Percentiles rank a stretch among this genome's conserved stretches.
These are phyloP conservation scores for Fusarium protoensiforme DNA, from an alignment of 2,329 filamentous ascomycete genomes.

Conservation along the genomic window DNA sequence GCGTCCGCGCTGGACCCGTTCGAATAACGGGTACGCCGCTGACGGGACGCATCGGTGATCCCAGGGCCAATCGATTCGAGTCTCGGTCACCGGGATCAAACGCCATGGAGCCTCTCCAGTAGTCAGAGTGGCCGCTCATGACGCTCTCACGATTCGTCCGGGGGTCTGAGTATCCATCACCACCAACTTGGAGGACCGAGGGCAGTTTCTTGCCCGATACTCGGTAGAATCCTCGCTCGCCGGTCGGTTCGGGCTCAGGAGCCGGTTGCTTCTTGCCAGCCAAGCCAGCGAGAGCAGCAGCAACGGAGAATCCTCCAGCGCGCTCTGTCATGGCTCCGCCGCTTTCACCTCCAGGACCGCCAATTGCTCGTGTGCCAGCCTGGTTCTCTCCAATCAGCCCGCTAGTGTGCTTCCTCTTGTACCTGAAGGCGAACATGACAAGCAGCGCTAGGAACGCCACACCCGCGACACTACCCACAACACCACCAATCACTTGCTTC, in stretches of 20 bases:
- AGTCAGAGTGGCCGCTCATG: conserved; percentile 63
- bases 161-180: conserved; percentile 70
- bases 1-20: conserved; percentile 73
- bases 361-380: conserved; percentile 40
- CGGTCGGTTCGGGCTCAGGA: conserved; percentile 48
- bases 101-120: conserved; percentile 64
- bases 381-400: conserved; percentile 57
- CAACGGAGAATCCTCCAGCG: conserved; percentile 54
- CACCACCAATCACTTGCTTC: conserved; percentile 63
- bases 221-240: conserved; percentile 71
- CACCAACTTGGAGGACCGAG: conserved; percentile 70
- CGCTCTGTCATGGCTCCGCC: conserved; percentile 58
- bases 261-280: conserved; percentile 52
- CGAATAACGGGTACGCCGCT: conserved; percentile 71
- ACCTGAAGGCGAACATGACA: conserved; percentile 63
- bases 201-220: conserved; percentile 74
- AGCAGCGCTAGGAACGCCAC: conserved; percentile 66
- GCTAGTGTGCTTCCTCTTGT: conserved; percentile 63
- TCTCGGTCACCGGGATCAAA: conserved; percentile 51
- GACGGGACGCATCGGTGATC: conserved; percentile 68
- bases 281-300: conserved; percentile 60
- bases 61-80: conserved; percentile 60
- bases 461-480: conserved; percentile 69
- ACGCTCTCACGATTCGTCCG: conserved; percentile 48
- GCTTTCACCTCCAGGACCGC: conserved; percentile 31